Base-by-base conservation (phyloP, 2,329 filamentous ascomycete genomes). In the Arthroderma uncinatum region DNA sequence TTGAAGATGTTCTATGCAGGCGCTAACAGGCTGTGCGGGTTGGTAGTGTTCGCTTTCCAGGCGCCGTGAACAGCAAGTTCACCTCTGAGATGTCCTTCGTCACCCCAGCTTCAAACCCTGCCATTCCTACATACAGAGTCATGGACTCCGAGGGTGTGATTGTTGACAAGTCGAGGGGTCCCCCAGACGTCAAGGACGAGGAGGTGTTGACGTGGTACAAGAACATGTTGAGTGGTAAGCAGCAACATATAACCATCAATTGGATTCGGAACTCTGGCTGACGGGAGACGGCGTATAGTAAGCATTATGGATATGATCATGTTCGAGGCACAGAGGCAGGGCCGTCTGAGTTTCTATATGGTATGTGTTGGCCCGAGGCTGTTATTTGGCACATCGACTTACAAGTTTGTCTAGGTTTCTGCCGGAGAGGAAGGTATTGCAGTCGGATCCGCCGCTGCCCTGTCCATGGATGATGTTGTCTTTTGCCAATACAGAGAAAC, bases 281-380 rank as follows among this genome's bases (percentile, higher is more conserved):
- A 34, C 47, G 23, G n/a, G 28, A 50, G 4, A 16, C 9, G 14
- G 25, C 37, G 30, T 34, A 44, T 60, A 78, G 81, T 85, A 57
- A 83, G 86, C 57, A 87, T 97, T 63, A 93, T 98, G 89, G 93
- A 98, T 68, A 72, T 95, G 57, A 87, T 97, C 69, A 97, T 97
- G 91, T 96, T 95, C 67, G 93, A 98, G 67, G 91, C 93, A 0
- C 93, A 98, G 73, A 80, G 93, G 48, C 93, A 98, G 73, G 91
- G 91, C n/a, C 83, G 89, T 19, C 74, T 95, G 57, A 91, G 86
- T 71, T 98, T 98, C 74, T 98, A 98, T 73, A 97, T 98, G 88
- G 92, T 92, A 67, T 5, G 58, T 14, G 21, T 21, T 54, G 9
- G 4, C 1, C 39, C 16, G 25, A 16, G 36, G 9, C n/a, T 39